A percentile compares a stretch with the other conserved stretches of the same genome.
phyloP scores from a whole-genome alignment of 768 basidiomycete species.

The Rhizopogon vinicolor region DNA sequence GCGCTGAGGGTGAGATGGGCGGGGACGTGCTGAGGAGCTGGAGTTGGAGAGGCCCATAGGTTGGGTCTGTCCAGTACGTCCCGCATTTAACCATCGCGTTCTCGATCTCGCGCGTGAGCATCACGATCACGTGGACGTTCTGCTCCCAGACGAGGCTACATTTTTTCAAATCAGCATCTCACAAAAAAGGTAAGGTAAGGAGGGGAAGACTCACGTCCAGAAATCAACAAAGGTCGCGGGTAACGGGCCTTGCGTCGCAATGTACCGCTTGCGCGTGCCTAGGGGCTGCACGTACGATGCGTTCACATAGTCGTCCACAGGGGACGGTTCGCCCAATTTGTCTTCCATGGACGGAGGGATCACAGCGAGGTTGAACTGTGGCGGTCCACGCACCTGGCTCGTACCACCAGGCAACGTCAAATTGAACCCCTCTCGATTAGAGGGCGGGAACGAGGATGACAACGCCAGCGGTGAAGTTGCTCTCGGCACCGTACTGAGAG shows the following conservation, averaged over 20 bases:
- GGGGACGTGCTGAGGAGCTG: constrained; percentile 46
- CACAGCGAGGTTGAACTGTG: background rate
- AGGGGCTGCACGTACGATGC: constrained; percentile 90
- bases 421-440: background rate
- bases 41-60: constrained; percentile 70
- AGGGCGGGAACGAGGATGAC: background rate
- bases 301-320: constrained; percentile 89
- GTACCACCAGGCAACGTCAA: background rate
- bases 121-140: constrained; percentile 90
- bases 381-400: too few species aligned
- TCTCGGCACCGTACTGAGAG: background rate
- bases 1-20: constrained; percentile 11
- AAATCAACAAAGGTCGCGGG: constrained; percentile 89
- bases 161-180: background rate
- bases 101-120: constrained; percentile 93
- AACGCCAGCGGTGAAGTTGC: background rate
- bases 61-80: constrained; percentile 73
- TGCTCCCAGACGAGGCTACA: constrained; percentile 87
- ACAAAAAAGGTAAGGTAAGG: background rate
- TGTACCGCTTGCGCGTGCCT: constrained; percentile 78
- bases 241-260: constrained; percentile 94
- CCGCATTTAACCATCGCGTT: constrained; percentile 88
- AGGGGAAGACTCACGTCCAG: constrained; percentile 70
- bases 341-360: background rate
- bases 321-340: constrained; percentile 21